These are phyloP conservation scores for Phanerodontia chrysosporium DNA, from an alignment of 768 basidiomycete genomes.

Conservation along the genomic window DNA sequence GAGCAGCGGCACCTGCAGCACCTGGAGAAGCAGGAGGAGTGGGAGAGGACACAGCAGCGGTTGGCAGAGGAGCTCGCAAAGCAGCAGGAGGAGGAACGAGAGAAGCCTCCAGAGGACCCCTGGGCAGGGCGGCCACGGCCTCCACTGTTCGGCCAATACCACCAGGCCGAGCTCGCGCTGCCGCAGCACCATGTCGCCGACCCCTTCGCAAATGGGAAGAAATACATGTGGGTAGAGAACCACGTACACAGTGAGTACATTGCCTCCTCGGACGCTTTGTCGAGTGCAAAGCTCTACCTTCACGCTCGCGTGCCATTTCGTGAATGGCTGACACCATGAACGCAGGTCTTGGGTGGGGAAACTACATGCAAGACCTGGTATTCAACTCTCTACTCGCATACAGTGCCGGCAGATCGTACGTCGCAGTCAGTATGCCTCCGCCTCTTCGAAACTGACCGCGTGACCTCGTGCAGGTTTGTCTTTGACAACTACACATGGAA, in stretches of 20 bases:
- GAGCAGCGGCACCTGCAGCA: not conserved
- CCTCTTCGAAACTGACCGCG: not conserved
- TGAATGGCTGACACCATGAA: constrained; percentile 20
- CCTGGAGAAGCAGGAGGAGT: not conserved
- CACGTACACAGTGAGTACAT: constrained; percentile 36
- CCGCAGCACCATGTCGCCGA: constrained; percentile 29
- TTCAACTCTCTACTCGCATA: constrained; percentile 48
- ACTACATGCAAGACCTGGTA: constrained; percentile 49
- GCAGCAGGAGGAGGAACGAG: not conserved
- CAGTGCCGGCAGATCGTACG: constrained; percentile 45
- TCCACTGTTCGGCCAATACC: constrained; percentile 25
- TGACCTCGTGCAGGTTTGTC: constrained; percentile 32
- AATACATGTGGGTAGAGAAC: constrained; percentile 45
- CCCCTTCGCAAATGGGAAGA: constrained; percentile 22
- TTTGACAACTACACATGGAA: constrained; percentile 61
- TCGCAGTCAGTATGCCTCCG: constrained; percentile 2
- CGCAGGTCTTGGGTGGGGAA: constrained; percentile 38
- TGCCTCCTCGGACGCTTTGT: not conserved
- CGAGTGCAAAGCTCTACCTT: not conserved
- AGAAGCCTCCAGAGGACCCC: not conserved
- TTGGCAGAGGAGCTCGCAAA: not conserved
- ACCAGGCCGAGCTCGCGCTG: constrained; percentile 22
- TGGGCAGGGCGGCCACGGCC: constrained; percentile 13
- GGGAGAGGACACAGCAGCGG: not conserved
- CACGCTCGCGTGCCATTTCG: not conserved